Evolutionary conservation across 2,329 filamentous ascomycete species (phyloP).

Genomic region (Clonostachys chloroleuca): DNA sequence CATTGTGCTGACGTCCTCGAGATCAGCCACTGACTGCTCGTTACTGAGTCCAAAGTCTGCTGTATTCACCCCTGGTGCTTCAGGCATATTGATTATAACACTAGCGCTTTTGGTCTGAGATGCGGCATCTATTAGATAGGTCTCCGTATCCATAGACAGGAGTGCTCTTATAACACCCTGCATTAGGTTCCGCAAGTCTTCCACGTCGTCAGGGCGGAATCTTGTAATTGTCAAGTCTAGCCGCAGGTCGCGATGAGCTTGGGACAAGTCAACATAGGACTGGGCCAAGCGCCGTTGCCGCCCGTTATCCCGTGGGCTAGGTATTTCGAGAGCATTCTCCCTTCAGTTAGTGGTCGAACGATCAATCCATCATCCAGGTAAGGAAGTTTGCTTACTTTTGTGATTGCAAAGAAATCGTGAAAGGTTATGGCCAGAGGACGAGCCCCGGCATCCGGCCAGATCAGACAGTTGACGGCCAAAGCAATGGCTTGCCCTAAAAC

Average conservation of each 20-base stretch:
- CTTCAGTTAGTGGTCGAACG: not conserved
- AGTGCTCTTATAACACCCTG: constrained; percentile 50
- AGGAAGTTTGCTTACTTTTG: too few species aligned
- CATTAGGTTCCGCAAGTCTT: constrained; percentile 45
- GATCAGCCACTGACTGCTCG: constrained; percentile 1
- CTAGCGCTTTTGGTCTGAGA: constrained; percentile 8
- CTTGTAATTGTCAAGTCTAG: constrained; percentile 52
- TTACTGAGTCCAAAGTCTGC: constrained; percentile 1
- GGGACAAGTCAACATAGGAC: constrained; percentile 50
- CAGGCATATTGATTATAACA: constrained; percentile 3
- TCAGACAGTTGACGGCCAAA: constrained; percentile 37
- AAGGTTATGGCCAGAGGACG: constrained; percentile 42
- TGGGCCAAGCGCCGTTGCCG: constrained; percentile 39
- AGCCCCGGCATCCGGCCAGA: constrained; percentile 53
- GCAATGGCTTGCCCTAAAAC: constrained; percentile 48
- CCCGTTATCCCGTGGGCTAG: constrained; percentile 17
- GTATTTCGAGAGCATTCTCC: constrained; percentile 22
- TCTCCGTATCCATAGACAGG: constrained; percentile 45
- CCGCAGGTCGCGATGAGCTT: constrained; percentile 49
- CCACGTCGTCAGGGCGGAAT: constrained; percentile 44
- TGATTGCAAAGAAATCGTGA: constrained; percentile 32
- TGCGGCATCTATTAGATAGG: constrained; percentile 33
- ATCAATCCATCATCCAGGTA: too few species aligned
- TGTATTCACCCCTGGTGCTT: not conserved
- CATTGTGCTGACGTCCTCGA: constrained; percentile 11